Evolutionary conservation across 2,329 filamentous ascomycete genomes (phyloP).

Genomic region (Triangularia verruculosa): DNA sequence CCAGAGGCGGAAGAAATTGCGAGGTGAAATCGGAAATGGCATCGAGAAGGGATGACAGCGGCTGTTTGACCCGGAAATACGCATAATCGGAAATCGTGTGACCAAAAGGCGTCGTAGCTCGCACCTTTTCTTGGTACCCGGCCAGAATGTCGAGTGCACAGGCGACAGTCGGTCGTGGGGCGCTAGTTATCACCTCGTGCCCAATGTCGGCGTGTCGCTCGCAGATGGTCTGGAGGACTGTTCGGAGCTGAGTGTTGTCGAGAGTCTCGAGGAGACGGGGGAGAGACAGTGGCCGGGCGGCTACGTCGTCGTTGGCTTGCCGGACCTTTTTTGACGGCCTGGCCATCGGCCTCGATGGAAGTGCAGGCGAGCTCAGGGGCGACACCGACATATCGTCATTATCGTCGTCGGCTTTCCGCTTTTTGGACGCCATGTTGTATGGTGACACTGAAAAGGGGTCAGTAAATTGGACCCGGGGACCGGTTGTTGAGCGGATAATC

Average conservation of each 20-base stretch:
- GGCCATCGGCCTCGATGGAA: slow-evolving; percentile 64
- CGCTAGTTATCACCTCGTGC: slow-evolving; percentile 76
- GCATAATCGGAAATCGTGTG: slow-evolving; percentile 86
- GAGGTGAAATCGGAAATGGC: slow-evolving; percentile 92
- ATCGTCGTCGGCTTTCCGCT: slow-evolving; percentile 85
- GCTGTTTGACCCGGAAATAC: slow-evolving; percentile 86
- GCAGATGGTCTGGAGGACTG: slow-evolving; percentile 86
- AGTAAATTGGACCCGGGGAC: slow-evolving; percentile 18
- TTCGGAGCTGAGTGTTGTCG: slow-evolving; percentile 77
- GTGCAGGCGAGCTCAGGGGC: slow-evolving; percentile 75
- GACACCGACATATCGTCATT: slow-evolving; percentile 91
- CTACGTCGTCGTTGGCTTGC: slow-evolving; percentile 56
- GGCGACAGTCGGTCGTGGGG: slow-evolving; percentile 80
- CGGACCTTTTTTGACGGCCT: slow-evolving; percentile 63
- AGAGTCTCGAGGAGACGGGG: slow-evolving; percentile 89
- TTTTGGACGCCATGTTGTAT: slow-evolving; percentile 57
- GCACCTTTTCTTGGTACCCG: slow-evolving; percentile 77
- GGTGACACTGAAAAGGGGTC: slow-evolving; percentile 42
- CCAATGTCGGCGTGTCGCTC: slow-evolving; percentile 83
- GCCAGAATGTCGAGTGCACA: slow-evolving; percentile 77
- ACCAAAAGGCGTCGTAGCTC: slow-evolving; percentile 79
- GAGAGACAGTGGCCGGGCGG: slow-evolving; percentile 53
- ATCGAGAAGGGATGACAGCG: slow-evolving; percentile 76
- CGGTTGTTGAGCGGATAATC: neutral
- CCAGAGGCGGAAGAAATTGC: slow-evolving; percentile 89